phyloP scores from a whole-genome alignment of 2,329 filamentous ascomycete species.

The Colletotrichum sp. region DNA sequence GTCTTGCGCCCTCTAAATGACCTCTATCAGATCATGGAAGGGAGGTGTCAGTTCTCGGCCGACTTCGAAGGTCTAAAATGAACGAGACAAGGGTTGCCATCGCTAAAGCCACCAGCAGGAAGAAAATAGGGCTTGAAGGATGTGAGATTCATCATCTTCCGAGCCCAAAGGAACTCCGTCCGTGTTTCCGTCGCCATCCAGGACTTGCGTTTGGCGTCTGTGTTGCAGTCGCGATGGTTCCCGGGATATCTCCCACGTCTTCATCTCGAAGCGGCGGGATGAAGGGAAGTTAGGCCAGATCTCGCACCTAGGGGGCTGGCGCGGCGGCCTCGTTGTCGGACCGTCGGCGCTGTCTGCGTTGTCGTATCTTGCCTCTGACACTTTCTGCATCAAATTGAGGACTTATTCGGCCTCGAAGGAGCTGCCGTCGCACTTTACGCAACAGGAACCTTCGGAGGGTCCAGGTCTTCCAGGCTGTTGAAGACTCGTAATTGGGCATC shows the following conservation, averaged over 20 bases:
- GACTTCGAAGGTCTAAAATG: too few relatives aligned
- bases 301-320: not conserved
- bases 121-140: not conserved
- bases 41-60: too few relatives aligned
- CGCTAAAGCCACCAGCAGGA: not conserved
- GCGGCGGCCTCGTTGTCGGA: too few relatives aligned
- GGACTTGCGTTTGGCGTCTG: not conserved
- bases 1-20: too few relatives aligned
- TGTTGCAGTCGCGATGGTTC: not conserved
- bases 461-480: not conserved
- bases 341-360: too few relatives aligned
- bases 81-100: not conserved
- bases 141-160: not conserved
- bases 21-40: too few relatives aligned
- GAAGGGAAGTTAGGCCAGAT: not conserved
- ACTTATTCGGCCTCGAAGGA: not conserved
- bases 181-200: not conserved
- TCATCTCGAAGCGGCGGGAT: not conserved
- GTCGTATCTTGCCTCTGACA: too few relatives aligned
- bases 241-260: not conserved
- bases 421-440: not conserved
- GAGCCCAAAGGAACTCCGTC: not conserved
- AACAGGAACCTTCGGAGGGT: not conserved
- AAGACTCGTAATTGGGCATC: not conserved
- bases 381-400: too few relatives aligned